phyloP scores from a whole-genome alignment of 2,329 filamentous ascomycete genomes.

The Trichoderma atroviride region DNA sequence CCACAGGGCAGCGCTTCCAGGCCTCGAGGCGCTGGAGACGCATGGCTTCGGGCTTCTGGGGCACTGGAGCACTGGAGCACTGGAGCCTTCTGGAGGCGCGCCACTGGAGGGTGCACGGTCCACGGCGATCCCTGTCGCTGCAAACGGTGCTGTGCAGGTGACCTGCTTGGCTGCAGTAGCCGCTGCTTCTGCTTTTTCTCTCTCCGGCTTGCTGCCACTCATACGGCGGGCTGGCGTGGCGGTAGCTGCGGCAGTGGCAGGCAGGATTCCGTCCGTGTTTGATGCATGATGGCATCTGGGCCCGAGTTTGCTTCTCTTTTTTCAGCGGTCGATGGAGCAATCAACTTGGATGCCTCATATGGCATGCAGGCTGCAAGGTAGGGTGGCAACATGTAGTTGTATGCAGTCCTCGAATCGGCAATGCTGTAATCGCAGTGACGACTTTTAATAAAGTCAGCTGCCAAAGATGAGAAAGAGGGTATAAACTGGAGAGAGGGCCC shows the following conservation, averaged over 20 bases:
- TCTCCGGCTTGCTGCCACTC: background rate
- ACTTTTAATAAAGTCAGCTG: background rate
- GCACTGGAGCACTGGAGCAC: background rate
- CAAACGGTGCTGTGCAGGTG: conserved; percentile 33
- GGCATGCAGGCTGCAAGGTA: background rate
- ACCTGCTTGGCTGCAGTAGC: conserved; percentile 29
- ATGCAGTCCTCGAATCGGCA: background rate
- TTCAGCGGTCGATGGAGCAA: background rate
- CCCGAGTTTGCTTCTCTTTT: background rate
- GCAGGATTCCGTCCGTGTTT: background rate
- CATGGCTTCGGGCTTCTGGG: background rate
- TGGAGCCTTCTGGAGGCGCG: conserved; percentile 4
- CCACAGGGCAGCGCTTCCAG: background rate
- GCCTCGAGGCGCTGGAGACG: background rate
- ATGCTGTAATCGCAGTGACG: background rate
- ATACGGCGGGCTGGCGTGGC: conserved; percentile 6
- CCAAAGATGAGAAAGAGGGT: background rate
- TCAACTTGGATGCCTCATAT: background rate
- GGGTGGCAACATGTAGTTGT: background rate
- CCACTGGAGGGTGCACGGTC: conserved; percentile 13
- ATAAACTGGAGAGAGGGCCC: background rate
- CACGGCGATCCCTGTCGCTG: conserved; percentile 18
- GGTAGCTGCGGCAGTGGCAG: background rate
- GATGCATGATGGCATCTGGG: background rate
- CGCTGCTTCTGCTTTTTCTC: conserved; percentile 4